Percentiles rank a stretch among this genome's conserved stretches.
phyloP scores from a whole-genome alignment of 2,329 filamentous ascomycete genomes.

The Claviceps sorghi region DNA sequence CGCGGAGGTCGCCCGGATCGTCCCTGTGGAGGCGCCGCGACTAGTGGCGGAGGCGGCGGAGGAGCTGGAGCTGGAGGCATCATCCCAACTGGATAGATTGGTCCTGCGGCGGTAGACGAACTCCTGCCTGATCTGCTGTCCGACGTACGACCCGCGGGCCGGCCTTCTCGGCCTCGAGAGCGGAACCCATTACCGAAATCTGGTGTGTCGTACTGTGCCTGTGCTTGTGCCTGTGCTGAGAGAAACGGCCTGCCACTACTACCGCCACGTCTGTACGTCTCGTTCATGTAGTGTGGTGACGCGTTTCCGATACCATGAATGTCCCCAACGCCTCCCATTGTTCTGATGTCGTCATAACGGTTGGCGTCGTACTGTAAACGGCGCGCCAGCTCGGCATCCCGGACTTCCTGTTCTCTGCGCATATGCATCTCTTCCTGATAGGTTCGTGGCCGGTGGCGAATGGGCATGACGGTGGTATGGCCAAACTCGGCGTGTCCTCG shows the following conservation, averaged over 20 bases:
- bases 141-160: slow-evolving; percentile 28
- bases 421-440: slow-evolving; percentile 34
- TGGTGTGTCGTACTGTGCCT: not conserved
- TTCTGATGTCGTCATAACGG: slow-evolving; percentile 26
- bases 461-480: slow-evolving; percentile 9
- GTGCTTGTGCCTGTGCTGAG: not conserved
- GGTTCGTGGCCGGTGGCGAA: slow-evolving; percentile 12
- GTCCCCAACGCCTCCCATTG: slow-evolving; percentile 20
- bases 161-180: slow-evolving; percentile 25
- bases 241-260: not conserved
- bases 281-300: slow-evolving; percentile 44
- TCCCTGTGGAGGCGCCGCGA: no score
- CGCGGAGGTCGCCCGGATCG: no score
- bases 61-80: slow-evolving; percentile 2
- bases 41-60: not conserved
- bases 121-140: slow-evolving; percentile 23
- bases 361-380: slow-evolving; percentile 15
- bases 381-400: slow-evolving; percentile 24
- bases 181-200: slow-evolving; percentile 29
- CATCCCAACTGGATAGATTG: slow-evolving; percentile 17
- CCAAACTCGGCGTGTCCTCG: slow-evolving; percentile 7
- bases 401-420: slow-evolving; percentile 31
- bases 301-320: slow-evolving; percentile 34
- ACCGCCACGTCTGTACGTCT: slow-evolving; percentile 30
- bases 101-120: slow-evolving; percentile 21